Evolutionary conservation across 2,329 filamentous ascomycete genomes (phyloP), one percentile per base, ranked within the genome.

Genomic region (Dactylellina sp.): DNA sequence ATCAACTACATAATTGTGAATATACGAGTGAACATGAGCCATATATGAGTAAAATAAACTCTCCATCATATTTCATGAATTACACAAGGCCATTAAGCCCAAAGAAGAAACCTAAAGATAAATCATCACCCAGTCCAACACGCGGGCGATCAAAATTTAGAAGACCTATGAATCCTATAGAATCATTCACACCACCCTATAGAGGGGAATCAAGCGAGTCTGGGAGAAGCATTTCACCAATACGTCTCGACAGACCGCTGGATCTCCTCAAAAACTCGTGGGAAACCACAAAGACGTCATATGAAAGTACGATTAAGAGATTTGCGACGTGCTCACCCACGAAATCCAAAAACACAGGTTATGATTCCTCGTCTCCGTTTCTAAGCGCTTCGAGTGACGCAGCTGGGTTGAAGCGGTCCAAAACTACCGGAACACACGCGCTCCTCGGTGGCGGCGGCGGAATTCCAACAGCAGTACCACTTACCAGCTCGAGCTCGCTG

Each of bases 91-190:
- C 44, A 24, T 37, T 22, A 18, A 47, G 53, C 12, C 20, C n/a
- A 1, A 59, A 53, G 46, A 68, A 60, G 25, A 59, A 32, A 16
- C 28, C 12, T 18, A 40, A 28, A 42, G 24, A 53, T 11, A 59
- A 50, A 24, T 44, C 50, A 44, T 66, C 70, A 18, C 70, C 70
- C 24, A 74, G 70, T 74, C 70, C 70, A 74, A 74, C 70, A 61
- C 70, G 70, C 14, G 70, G 70, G 61, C 55, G 70, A 32, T 39
- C 61, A 20, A 56, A 20, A 18, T 62, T 74, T 2, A 52, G 39
- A 47, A 12, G 25, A 57, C 44, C 53, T 7, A 46, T 18, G 28
- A 14, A 47, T 7, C 24, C 40, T 7, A 35, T 18, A 5, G 22
- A 6, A 7, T 16, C 20, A 14, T 52, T 32, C n/a, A 18, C 39